Conservation (phyloP, 208 protist species). For the Leishmania mexicana region DNA sequence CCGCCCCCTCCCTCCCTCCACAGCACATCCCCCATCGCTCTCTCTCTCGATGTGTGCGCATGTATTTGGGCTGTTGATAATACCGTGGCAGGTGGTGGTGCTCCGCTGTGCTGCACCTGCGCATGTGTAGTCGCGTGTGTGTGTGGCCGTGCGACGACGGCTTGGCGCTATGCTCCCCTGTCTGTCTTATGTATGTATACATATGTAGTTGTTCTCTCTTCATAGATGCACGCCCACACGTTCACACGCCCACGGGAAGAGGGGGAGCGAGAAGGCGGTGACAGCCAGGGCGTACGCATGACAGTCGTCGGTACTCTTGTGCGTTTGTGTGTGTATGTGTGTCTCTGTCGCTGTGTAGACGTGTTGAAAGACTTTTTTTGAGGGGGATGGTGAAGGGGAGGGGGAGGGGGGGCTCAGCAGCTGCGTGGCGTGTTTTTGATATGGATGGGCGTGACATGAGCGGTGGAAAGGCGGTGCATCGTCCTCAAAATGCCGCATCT, state of each 20-base stretch:
- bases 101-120: background rate
- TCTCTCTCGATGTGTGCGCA: background rate
- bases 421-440: no score
- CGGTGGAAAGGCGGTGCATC: no score
- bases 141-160: conserved; percentile 1
- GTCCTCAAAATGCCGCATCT: no score
- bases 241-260: background rate
- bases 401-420: no score
- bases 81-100: background rate
- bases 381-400: no score
- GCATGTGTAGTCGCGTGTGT: background rate
- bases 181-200: background rate
- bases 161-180: background rate
- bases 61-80: background rate
- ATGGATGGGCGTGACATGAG: no score
- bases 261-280: background rate
- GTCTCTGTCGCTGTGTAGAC: no score
- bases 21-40: background rate
- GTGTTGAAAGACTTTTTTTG: no score
- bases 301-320: background rate
- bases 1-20: background rate
- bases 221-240: conserved; percentile 1
- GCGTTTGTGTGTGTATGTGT: background rate
- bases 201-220: background rate
- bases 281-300: background rate